phyloP scores from a whole-genome alignment of 73 alveolate species.

The Paramecium pentaurelia region DNA sequence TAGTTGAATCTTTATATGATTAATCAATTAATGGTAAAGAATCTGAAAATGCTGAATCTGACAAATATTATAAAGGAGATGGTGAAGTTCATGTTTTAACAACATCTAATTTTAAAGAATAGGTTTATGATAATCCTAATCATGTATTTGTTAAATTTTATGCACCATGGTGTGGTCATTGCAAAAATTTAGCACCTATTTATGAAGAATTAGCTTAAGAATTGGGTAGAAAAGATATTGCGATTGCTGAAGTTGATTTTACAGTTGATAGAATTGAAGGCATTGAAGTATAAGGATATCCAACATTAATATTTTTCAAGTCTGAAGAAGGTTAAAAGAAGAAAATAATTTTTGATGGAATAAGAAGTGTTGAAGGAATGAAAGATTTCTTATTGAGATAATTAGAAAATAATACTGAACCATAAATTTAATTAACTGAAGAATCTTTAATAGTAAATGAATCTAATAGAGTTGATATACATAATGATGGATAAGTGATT shows the following conservation, averaged over 20 bases:
- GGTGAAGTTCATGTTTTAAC: slow-evolving; percentile 8
- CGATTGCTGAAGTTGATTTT: slow-evolving; percentile 68
- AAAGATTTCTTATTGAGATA: background rate
- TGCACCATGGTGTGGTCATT: slow-evolving; percentile 99
- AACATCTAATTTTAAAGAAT: slow-evolving; percentile 66
- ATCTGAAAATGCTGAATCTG: background rate
- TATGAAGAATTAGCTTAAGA: slow-evolving; percentile 83
- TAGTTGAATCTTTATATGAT: background rate
- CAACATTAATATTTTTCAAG: slow-evolving; percentile 59
- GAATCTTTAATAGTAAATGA: background rate
- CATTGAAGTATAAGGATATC: slow-evolving; percentile 59
- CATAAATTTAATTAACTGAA: background rate
- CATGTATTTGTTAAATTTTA: slow-evolving; percentile 95
- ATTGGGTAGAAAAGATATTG: slow-evolving; percentile 56
- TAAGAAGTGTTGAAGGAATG: background rate
- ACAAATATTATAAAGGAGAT: background rate
- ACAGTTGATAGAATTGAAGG: slow-evolving; percentile 62
- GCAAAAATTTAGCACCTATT: slow-evolving; percentile 94
- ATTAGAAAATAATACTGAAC: background rate
- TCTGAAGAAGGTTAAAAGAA: background rate
- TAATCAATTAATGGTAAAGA: background rate
- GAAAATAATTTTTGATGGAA: background rate
- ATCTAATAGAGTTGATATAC: background rate
- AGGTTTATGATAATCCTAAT: slow-evolving; percentile 76
- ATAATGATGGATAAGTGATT: slow-evolving; percentile 14